Percentiles rank a stretch among this genome's conserved stretches.
These are phyloP conservation scores for Hygrophorus russula DNA, from an alignment of 768 basidiomycete genomes.

Conservation along the genomic window DNA sequence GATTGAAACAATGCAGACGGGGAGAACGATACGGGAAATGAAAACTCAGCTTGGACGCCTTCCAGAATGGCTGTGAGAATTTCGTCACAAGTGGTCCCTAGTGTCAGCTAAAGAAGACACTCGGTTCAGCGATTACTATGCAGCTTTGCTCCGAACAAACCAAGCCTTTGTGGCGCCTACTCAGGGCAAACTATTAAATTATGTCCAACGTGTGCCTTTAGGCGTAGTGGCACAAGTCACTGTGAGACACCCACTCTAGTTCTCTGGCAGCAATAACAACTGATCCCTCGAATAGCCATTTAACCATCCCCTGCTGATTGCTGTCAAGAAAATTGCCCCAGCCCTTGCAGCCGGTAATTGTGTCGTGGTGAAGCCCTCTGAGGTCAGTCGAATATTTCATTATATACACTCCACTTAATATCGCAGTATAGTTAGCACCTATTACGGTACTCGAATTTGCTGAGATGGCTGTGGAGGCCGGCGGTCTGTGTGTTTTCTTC, in stretches of 20 bases:
- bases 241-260: conserved; percentile 25
- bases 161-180: conserved; percentile 66
- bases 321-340: conserved; percentile 80
- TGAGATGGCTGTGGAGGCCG: conserved; percentile 49
- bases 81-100: neutral
- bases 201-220: conserved; percentile 68
- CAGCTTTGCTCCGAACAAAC: conserved; percentile 61
- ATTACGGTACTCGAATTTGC: conserved; percentile 73
- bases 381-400: conserved; percentile 26
- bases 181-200: conserved; percentile 69
- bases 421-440: conserved; percentile 48
- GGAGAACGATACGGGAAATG: conserved; percentile 79
- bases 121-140: conserved; percentile 56
- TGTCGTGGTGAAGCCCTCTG: conserved; percentile 75
- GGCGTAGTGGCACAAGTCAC: conserved; percentile 89
- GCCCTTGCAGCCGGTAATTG: conserved; percentile 80
- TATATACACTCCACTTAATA: neutral
- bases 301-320: conserved; percentile 84
- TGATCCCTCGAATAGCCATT: conserved; percentile 44
- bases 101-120: neutral
- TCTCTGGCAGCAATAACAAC: neutral
- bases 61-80: conserved; percentile 75
- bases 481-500: conserved; percentile 32
- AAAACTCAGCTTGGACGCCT: conserved; percentile 62
- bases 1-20: conserved; percentile 69